Evolutionary conservation across 179 eudicot genomes (phyloP).

Genomic region (Beta corolliflora): DNA sequence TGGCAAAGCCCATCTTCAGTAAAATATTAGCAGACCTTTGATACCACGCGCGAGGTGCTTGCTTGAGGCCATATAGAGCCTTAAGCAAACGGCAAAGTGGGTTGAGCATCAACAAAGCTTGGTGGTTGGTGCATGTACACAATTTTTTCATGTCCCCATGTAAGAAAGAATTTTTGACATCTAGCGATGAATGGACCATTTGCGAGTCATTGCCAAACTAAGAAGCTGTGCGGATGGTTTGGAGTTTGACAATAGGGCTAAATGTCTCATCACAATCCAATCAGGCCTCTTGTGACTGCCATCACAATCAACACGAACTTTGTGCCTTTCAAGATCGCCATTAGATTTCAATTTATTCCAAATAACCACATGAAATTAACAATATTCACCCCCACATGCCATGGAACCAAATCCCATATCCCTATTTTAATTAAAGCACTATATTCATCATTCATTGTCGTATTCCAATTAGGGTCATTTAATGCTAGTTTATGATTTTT

Average conservation of each 20-base stretch:
- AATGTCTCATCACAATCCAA: too few relatives aligned
- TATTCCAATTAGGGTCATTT: not conserved
- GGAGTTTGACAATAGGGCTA: too few relatives aligned
- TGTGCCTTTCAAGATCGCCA: not conserved
- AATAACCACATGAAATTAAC: not conserved
- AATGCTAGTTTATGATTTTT: not conserved
- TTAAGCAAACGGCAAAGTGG: too few relatives aligned
- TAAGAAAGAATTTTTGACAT: not conserved
- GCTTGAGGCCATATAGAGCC: constrained; percentile 4
- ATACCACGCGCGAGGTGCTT: constrained; percentile 16
- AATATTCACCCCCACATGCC: too few relatives aligned
- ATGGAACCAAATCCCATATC: too few relatives aligned
- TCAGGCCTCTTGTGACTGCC: too few relatives aligned
- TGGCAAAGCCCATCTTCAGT: not conserved
- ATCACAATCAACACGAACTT: constrained; percentile 5
- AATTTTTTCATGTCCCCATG: too few relatives aligned
- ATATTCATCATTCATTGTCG: not conserved
- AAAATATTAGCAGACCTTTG: constrained; percentile 1
- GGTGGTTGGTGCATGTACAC: too few relatives aligned
- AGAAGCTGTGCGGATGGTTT: not conserved
- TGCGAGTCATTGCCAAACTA: not conserved
- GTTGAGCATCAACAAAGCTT: too few relatives aligned
- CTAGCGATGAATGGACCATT: not conserved
- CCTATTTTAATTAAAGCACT: too few relatives aligned
- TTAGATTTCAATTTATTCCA: not conserved